These are phyloP conservation scores for Spathaspora sp. DNA, from an alignment of 1,139 yeast genomes.

Conservation along the genomic window DNA sequence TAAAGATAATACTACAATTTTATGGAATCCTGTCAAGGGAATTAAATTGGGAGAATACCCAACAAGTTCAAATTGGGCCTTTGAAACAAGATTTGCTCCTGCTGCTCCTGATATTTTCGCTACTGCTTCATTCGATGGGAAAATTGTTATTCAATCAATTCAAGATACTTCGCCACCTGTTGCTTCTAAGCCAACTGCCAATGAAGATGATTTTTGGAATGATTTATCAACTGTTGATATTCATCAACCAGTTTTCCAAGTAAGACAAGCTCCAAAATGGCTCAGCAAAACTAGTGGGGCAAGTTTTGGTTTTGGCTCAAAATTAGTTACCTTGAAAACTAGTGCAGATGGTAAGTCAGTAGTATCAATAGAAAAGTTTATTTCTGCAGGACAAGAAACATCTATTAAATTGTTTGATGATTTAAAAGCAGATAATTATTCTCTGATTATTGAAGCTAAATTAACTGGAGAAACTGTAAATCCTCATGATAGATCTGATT, in stretches of 20 bases:
- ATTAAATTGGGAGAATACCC: slow-evolving; percentile 83
- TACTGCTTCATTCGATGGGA: slow-evolving; percentile 90
- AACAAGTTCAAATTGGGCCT: slow-evolving; percentile 91
- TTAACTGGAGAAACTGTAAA: slow-evolving; percentile 37
- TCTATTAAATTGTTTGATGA: slow-evolving; percentile 58
- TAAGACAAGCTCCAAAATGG: slow-evolving; percentile 89
- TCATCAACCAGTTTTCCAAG: slow-evolving; percentile 66
- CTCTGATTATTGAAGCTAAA: slow-evolving; percentile 54
- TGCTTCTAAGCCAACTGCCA: slow-evolving; percentile 42
- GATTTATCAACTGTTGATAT: slow-evolving; percentile 71
- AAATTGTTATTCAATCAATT: slow-evolving; percentile 76
- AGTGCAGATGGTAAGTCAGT: slow-evolving; percentile 41
- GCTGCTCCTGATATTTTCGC: slow-evolving; percentile 89
- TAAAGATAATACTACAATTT: slow-evolving; percentile 79
- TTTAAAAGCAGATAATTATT: slow-evolving; percentile 54
- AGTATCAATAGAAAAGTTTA: slow-evolving; percentile 52
- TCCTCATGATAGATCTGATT: slow-evolving; percentile 60
- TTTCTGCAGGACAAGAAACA: slow-evolving; percentile 34
- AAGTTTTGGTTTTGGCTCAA: slow-evolving; percentile 92
- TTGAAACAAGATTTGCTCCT: slow-evolving; percentile 85
- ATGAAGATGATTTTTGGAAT: slow-evolving; percentile 85
- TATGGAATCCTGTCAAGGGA: slow-evolving; percentile 87
- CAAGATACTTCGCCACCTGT: slow-evolving; percentile 76
- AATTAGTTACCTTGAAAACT: slow-evolving; percentile 60
- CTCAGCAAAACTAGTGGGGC: slow-evolving; percentile 73